Evolutionary conservation across 768 basidiomycete species (phyloP), one percentile per base, ranked within the genome.

Genomic region (Boletellus sp.): DNA sequence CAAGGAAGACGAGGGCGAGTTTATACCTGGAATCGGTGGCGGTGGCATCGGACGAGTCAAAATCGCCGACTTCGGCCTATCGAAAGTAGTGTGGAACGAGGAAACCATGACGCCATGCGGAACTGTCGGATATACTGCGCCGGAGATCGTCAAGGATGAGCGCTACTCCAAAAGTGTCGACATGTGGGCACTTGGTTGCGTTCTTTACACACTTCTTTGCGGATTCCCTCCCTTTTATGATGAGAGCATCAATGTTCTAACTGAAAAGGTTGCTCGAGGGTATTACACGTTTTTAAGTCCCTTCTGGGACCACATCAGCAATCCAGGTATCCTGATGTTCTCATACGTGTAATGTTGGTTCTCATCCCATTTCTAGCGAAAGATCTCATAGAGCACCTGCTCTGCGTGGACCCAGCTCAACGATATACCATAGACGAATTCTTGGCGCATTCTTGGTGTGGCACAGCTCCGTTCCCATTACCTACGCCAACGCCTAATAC

Each of bases 121-220:
- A n/a, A 99, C 96, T 3, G 95, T 99, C 28, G 96, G 96, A 19
- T 99, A 99, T 70, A 99, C 96, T 3, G 96, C 96, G 6, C 96
- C 96, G 6, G 96, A 99, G 72, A 99, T 99, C 53, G 96, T 99
- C 60, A 98, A 97, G 72, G 96, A 98, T 64, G 95, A 99, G 72
- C 80, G 93, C 24, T 95, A 95, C 66, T 88, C 84, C 67, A 94
- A 94, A 71, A 92, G 89, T 61, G 95, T 98, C 47, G 96, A 99
- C 65, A 97, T 98, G 96, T 99, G 96, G 96, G 96, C 96, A 2
- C 73, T 99, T 33, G 96, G 96, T 35, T 99, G 96, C 68, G 96
- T 99, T n/a, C 78, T 99, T 1, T 99, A 99, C 72, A 99, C 96
- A 2, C 77, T 98, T 2, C 83, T 99, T 17, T 98, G 96, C 61